phyloP scores from a whole-genome alignment of 768 basidiomycete genomes.

The Pulveroboletus ravenelii region DNA sequence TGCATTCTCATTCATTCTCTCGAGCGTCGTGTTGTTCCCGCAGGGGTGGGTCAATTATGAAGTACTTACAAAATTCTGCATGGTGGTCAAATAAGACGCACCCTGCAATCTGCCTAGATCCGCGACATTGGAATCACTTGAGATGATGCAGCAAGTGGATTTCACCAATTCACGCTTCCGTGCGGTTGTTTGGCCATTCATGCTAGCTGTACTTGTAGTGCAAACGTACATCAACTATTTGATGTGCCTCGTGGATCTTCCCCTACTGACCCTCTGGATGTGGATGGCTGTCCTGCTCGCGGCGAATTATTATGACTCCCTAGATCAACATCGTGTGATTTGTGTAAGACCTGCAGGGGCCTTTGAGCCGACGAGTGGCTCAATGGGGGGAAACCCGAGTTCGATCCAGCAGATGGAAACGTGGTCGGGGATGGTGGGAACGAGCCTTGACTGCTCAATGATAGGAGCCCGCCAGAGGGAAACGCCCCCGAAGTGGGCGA shows the following conservation, averaged over 20 bases:
- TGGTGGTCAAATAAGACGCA: too few species aligned
- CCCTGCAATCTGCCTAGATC: too few species aligned
- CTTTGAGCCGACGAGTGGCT: constrained; percentile 17
- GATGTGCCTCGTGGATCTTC: constrained; percentile 15
- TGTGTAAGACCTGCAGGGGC: constrained; percentile 4
- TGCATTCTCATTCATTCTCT: too few species aligned
- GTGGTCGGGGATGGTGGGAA: constrained; percentile 16
- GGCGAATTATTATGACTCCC: background rate
- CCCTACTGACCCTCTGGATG: constrained; percentile 10
- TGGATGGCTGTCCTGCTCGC: constrained; percentile 10
- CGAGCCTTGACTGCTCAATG: constrained; percentile 15
- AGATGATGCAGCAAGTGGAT: too few species aligned
- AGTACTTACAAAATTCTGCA: too few species aligned
- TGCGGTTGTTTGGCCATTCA: too few species aligned
- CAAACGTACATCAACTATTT: constrained; percentile 6
- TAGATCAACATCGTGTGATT: constrained; percentile 4
- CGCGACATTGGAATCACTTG: too few species aligned
- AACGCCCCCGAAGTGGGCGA: constrained; percentile 17
- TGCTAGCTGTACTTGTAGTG: background rate
- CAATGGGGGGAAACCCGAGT: constrained; percentile 9
- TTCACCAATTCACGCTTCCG: too few species aligned
- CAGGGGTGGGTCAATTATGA: too few species aligned
- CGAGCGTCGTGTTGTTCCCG: too few species aligned
- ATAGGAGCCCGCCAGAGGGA: constrained; percentile 7
- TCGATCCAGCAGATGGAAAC: constrained; percentile 8